These are phyloP conservation scores for Thelonectria blattea DNA, from an alignment of 2,329 filamentous ascomycete species.

Conservation along the genomic window DNA sequence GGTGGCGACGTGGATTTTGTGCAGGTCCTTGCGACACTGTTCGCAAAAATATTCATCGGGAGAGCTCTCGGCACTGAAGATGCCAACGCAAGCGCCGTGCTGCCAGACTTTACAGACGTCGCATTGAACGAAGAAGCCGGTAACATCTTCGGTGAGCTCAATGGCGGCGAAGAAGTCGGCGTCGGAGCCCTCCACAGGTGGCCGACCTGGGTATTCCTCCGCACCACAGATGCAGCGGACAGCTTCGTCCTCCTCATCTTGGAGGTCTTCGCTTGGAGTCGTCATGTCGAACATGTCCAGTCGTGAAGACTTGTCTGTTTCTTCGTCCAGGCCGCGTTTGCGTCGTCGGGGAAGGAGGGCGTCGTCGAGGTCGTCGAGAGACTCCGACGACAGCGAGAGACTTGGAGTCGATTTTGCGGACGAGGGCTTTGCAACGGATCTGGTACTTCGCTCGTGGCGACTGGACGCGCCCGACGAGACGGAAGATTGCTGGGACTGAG, in stretches of 20 bases:
- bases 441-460: constrained; percentile 75
- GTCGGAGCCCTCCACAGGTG: constrained; percentile 66
- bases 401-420: constrained; percentile 80
- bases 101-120: constrained; percentile 99
- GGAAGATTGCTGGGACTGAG: constrained; percentile 77
- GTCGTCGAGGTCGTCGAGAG: constrained; percentile 71
- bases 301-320: constrained; percentile 53
- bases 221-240: constrained; percentile 95
- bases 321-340: constrained; percentile 75
- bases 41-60: constrained; percentile 99
- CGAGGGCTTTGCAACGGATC: constrained; percentile 73
- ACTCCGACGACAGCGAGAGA: constrained; percentile 73
- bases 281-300: constrained; percentile 56
- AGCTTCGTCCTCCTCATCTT: constrained; percentile 84
- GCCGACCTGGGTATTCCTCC: constrained; percentile 90
- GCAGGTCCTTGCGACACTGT: constrained; percentile 88
- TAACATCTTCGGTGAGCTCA: constrained; percentile 80
- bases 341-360: constrained; percentile 77
- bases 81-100: constrained; percentile 95
- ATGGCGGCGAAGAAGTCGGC: constrained; percentile 63
- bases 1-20: constrained; percentile 78
- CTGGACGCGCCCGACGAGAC: constrained; percentile 80
- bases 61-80: constrained; percentile 90
- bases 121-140: constrained; percentile 97
- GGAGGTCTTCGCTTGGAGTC: constrained; percentile 72